A percentile compares a stretch with the other conserved stretches of the same genome.
Evolutionary conservation across 1,284 basidiomycete genomes (phyloP).

Genomic region (Dichomitus squalens): DNA sequence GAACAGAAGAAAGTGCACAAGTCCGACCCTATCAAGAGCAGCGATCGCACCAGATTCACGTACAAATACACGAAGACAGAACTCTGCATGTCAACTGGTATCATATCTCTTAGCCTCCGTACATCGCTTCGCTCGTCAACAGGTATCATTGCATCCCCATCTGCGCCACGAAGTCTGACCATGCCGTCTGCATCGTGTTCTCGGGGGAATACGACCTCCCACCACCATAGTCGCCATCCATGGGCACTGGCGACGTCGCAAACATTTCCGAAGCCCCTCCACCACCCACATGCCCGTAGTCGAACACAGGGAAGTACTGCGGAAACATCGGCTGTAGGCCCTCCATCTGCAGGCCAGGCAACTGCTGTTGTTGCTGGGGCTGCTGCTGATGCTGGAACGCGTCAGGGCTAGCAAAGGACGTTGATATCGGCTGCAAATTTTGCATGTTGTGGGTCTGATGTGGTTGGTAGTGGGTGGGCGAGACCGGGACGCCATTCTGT

Average conservation of each 20-base stretch:
- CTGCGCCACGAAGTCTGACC: slow-evolving; percentile 44
- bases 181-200: slow-evolving; percentile 36
- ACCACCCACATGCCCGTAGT: slow-evolving; percentile 51
- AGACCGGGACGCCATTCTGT: slow-evolving; percentile 22
- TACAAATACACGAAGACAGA: slow-evolving; percentile 1
- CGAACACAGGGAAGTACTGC: slow-evolving; percentile 76
- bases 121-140: neutral
- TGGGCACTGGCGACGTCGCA: slow-evolving; percentile 28
- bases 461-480: slow-evolving; percentile 25
- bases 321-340: slow-evolving; percentile 47
- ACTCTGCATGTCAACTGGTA: neutral
- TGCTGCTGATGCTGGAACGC: slow-evolving; percentile 13
- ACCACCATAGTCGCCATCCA: slow-evolving; percentile 27
- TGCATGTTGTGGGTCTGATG: slow-evolving; percentile 20
- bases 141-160: slow-evolving; percentile 31
- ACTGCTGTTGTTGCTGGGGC: slow-evolving; percentile 8
- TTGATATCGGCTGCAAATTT: slow-evolving; percentile 19
- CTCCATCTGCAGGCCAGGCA: slow-evolving; percentile 27
- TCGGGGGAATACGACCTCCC: slow-evolving; percentile 35
- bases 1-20: neutral
- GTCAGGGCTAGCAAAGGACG: slow-evolving; percentile 13
- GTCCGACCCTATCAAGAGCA: neutral
- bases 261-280: slow-evolving; percentile 20
- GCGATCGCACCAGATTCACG: neutral
- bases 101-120: neutral